Evolutionary conservation across 345 rosid genomes (phyloP), one percentile per base, ranked within the genome.

Genomic region (Arabis hirsuta): DNA sequence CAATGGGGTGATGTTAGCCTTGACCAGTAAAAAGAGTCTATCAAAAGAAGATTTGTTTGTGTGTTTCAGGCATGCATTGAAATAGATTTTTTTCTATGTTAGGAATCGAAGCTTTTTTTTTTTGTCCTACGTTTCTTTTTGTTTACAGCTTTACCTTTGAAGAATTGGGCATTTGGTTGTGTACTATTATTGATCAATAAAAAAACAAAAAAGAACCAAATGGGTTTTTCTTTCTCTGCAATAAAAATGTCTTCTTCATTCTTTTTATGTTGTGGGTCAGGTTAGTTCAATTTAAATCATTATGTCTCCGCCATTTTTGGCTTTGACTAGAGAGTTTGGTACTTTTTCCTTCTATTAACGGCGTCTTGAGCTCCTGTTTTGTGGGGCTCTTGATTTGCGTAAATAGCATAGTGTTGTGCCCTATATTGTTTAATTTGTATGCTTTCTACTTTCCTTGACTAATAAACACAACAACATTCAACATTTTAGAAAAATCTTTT

Each of bases 1-100:
- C 87, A 83, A 47, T 95, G 99, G 99, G 99, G 97, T 11, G 99
- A 91, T 57, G 72, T 91, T n/a, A 79, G 86, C 46, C 8, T 82
- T 64, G 90, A 91, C 58, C 89, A 82, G 68, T 88, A 75, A 79
- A 79, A 55, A 27, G 10, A 48, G 42, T 27, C 14, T 3, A 48
- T 42, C 64, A 48, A 34, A 47, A 22, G 1, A 61, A 34, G 46
- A 48, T 56, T 56, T 65, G 65, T 29, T 65, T 48, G 43, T 54
- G 48, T 39, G 24, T 55, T 29, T 62, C 69, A 50, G 5, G 14
- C 48, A 12, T 26, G 32, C 55, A 8, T 24, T 54, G 56, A 55
- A 36, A 46, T 73, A 73, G 65, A 55, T 64, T 36, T 64, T 62
- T 34, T 34, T 6, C 24, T 22, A n/a, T 72, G 39, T 72, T 36